Percentiles rank a stretch among this genome's conserved stretches.
Evolutionary conservation across 768 basidiomycete species (phyloP).

Genomic region (Tylopilus balloui): DNA sequence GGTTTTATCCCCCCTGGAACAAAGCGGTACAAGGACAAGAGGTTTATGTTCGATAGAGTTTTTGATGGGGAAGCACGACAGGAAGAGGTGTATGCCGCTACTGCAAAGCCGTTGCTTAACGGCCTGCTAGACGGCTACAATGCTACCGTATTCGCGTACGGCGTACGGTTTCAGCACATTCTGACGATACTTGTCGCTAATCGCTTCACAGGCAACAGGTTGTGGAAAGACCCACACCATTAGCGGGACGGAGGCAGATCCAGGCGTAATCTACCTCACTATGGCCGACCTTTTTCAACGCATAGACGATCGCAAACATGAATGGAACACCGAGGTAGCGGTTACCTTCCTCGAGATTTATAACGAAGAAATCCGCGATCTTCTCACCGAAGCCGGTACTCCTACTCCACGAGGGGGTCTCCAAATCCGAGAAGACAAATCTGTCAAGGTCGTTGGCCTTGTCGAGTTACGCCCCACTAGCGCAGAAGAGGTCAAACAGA

Average conservation of each 20-base stretch:
- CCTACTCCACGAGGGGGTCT: constrained; percentile 74
- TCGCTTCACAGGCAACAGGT: constrained; percentile 81
- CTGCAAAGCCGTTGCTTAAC: constrained; percentile 78
- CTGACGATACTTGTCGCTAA: constrained; percentile 6
- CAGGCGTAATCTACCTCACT: constrained; percentile 92
- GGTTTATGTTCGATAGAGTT: constrained; percentile 96
- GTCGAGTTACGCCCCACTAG: constrained; percentile 74
- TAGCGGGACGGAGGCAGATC: constrained; percentile 82
- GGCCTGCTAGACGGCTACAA: constrained; percentile 93
- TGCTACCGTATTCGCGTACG: constrained; percentile 97
- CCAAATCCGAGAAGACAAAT: constrained; percentile 90
- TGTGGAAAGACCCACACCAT: constrained; percentile 99
- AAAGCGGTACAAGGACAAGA: constrained; percentile 92
- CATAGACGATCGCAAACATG: constrained; percentile 82
- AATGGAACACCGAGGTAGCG: constrained; percentile 81
- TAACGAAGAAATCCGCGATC: constrained; percentile 97
- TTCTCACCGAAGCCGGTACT: constrained; percentile 72
- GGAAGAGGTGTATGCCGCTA: constrained; percentile 82
- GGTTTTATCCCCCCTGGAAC: constrained; percentile 84
- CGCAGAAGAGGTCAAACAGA: constrained; percentile 91
- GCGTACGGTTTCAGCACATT: constrained; percentile 52
- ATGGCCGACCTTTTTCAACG: constrained; percentile 96
- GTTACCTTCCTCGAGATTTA: constrained; percentile 99
- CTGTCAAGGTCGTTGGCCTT: constrained; percentile 85
- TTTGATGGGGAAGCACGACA: constrained; percentile 80